These are phyloP conservation scores for Tothia fuscella DNA, from an alignment of 2,329 filamentous ascomycete genomes.

Conservation along the genomic window DNA sequence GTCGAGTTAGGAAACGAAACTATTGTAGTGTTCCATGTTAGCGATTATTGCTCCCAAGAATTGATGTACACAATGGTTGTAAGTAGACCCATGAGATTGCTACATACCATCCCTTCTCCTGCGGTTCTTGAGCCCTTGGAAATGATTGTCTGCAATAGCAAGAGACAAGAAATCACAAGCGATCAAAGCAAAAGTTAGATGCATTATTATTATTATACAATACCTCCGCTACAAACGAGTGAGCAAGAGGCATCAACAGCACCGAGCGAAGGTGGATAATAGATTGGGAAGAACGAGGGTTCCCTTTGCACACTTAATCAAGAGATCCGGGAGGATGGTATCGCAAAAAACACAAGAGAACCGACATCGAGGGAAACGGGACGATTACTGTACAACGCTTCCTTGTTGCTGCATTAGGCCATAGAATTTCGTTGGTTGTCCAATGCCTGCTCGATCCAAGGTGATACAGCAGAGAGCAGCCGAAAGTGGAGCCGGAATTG, in stretches of 20 bases:
- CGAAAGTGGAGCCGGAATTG: too few relatives aligned
- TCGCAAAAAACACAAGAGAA: too few relatives aligned
- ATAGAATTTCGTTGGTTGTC: background rate
- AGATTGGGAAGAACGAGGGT: background rate
- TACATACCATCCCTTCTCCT: background rate
- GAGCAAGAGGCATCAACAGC: slow-evolving; percentile 6
- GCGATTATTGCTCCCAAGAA: background rate
- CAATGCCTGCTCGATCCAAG: background rate
- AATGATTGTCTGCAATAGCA: background rate
- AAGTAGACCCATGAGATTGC: background rate
- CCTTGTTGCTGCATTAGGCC: background rate
- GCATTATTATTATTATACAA: slow-evolving; percentile 2
- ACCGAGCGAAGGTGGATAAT: background rate
- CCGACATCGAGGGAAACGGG: too few relatives aligned
- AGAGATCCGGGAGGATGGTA: too few relatives aligned
- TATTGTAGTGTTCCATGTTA: slow-evolving; percentile 1
- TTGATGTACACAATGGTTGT: background rate
- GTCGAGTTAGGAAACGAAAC: slow-evolving; percentile 1
- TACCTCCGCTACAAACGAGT: slow-evolving; percentile 8
- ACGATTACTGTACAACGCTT: too few relatives aligned
- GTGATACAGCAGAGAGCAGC: too few relatives aligned
- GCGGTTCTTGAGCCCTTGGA: slow-evolving; percentile 1
- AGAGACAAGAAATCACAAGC: background rate
- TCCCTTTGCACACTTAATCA: too few relatives aligned
- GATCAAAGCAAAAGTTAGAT: slow-evolving; percentile 5